phyloP scores from a whole-genome alignment of 352 stramenopile genomes.

The Stramenopiles sp. region DNA sequence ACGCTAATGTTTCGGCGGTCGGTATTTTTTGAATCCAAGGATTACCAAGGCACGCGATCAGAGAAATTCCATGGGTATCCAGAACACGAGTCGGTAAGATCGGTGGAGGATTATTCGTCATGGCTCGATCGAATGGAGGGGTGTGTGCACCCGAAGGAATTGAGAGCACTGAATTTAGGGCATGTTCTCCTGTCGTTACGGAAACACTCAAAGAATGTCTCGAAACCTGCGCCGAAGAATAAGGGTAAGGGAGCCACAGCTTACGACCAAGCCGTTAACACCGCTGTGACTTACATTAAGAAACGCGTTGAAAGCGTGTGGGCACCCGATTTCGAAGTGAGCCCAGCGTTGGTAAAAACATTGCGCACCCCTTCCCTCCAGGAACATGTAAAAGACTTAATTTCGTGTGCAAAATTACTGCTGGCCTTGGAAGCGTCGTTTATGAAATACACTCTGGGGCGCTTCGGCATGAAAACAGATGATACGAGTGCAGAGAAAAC shows the following conservation, averaged over 20 bases:
- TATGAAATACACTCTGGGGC: no score
- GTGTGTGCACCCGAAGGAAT: neutral
- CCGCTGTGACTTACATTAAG: neutral
- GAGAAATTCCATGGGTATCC: neutral
- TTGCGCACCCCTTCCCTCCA: neutral
- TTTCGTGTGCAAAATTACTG: neutral
- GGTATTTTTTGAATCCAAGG: conserved; percentile 18
- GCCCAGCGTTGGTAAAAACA: neutral
- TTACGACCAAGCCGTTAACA: neutral
- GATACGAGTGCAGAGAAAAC: neutral
- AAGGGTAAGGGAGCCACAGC: neutral
- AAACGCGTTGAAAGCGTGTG: neutral
- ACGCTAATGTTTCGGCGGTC: conserved; percentile 47
- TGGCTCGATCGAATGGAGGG: neutral
- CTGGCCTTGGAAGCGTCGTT: neutral
- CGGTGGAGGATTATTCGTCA: neutral
- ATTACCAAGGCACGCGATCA: neutral
- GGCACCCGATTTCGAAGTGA: no score
- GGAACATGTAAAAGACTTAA: neutral
- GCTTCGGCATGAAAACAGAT: no score
- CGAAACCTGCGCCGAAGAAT: no score
- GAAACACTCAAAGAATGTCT: neutral
- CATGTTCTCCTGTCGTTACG: neutral
- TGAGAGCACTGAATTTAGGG: neutral
- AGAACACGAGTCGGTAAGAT: neutral